Conservation (phyloP, 1,139 yeast species). For the Candida albicans region DNA sequence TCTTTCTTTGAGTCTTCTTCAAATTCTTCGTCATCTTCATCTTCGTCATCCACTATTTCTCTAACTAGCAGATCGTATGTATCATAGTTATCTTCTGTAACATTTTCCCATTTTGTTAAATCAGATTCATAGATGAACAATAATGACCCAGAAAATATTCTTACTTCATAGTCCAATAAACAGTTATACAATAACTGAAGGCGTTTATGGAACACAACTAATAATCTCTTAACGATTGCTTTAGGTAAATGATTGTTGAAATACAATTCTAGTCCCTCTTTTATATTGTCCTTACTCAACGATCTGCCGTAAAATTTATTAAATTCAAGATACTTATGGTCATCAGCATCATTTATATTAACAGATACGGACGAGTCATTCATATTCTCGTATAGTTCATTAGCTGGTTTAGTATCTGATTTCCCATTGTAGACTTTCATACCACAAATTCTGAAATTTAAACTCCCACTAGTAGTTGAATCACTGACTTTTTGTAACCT, state of each 20-base stretch:
- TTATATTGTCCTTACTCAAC: conserved; percentile 45
- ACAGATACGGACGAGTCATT: conserved; percentile 15
- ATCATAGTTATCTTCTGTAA: conserved; percentile 24
- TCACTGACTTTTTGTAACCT: conserved; percentile 64
- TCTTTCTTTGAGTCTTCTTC: conserved; percentile 14
- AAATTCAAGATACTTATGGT: conserved; percentile 45
- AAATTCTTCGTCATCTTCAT: conserved; percentile 29
- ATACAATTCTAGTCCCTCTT: conserved; percentile 51
- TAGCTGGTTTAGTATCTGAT: conserved; percentile 3
- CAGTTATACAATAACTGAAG: conserved; percentile 66
- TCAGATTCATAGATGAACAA: conserved; percentile 77
- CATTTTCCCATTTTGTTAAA: conserved; percentile 41
- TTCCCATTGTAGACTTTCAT: conserved; percentile 57
- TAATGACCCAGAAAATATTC: conserved; percentile 74
- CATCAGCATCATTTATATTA: conserved; percentile 19
- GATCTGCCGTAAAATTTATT: conserved; percentile 74
- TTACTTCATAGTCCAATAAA: conserved; percentile 57
- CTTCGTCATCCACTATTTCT: conserved; percentile 28
- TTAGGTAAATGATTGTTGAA: conserved; percentile 11
- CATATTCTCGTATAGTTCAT: conserved; percentile 19
- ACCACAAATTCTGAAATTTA: conserved; percentile 81
- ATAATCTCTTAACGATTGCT: conserved; percentile 21
- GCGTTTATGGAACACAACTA: conserved; percentile 51
- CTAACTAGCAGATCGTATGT: conserved; percentile 41
- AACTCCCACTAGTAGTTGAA: conserved; percentile 76